Evolutionary conservation across 2,329 filamentous ascomycete genomes (phyloP), one percentile per base, ranked within the genome.

Genomic region (Xylogone sp.): DNA sequence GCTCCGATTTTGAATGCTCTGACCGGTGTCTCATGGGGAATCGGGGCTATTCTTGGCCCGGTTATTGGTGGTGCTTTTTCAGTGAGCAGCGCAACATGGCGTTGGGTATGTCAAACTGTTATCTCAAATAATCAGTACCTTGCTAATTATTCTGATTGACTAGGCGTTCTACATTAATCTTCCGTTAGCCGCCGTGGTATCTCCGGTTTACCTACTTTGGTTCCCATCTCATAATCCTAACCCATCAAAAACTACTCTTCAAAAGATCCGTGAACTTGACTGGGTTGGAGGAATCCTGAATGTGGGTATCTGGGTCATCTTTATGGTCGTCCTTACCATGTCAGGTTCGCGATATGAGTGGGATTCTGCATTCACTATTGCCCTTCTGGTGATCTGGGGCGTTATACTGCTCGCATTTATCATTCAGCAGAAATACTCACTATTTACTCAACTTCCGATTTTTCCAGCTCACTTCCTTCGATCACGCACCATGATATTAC

Each of bases 381-480:
- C 50, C 2, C 47, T 55, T 9, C 62, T 73, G 52, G 75, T 78
- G 60, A 67, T 76, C 59, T 72, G 71, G 3, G 63, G 71, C 29
- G 72, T 70, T 9, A 53, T 59, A 21, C 52, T 58, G n/a, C 34
- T 56, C 21, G 7, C 46, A 12, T 56, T 45, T 34, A 18, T 43
- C 2, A 27, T 52, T 16, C 48, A 52, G 21, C 54, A 62, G 58
- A 64, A 47, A 3, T 55, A 56, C 27, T 43, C 34, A 9, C 50
- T 61, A 13, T 52, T 62, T 47, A 62, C 59, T 1, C 18, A 45
- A 12, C 31, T 43, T 7, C 54, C 54, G 1, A 44, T 61, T 3
- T 59, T 62, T 29, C 61, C 61, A 1, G 39, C 56, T 8, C 56
- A 61, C 4, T 56, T 60, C 31, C 44, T 61, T 18, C 50, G 52